Base-by-base conservation (phyloP, 2,329 filamentous ascomycete species). In the Periconia sp. region DNA sequence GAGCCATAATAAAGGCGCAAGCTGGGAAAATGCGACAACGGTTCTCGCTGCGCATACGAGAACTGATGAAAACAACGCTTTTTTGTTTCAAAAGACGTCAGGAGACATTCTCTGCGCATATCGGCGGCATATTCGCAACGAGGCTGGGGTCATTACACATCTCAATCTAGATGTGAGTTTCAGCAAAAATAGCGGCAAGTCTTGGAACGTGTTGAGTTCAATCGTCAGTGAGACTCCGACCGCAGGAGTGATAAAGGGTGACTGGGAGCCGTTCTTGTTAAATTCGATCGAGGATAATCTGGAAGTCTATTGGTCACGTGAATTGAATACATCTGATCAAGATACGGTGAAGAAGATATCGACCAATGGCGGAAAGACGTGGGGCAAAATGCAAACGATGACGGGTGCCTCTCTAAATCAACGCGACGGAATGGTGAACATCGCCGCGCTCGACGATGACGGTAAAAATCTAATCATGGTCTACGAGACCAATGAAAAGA, bases 201-300 rank as follows among this genome's bases (percentile, higher is more conserved):
- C n/a, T 7, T 36, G 34, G 34, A 11, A 16, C 5, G 18, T 13
- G 5, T 4, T 36, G n/a, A 18, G 34, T 16, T 36, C 13, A 10
- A 18, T 36, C 10, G 16, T 22, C 10, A 17, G 15, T 19, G 34
- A 36, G 12, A 9, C 16, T 3, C 22, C 11, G 11, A 18, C 10
- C 12, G n/a, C 11, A 5, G 32, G 32, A 6, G 32, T 23, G 2
- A 25, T 25, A 7, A 3, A 4, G 3, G 34, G 34, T 11, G 22
- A 16, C 3, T 36, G 34, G 34, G 34, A 36, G 11, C 34, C 34
- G 34, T 36, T 36, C 28, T 13, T 36, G 34, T 17, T 22, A 11
- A 9, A 19, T 6, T 10, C 17, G n/a, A 13, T 28, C 10, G 22
- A 28, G 4, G 34, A 16, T 5, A 26, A 25, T 11, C n/a, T 36